Evolutionary conservation across 2,329 filamentous ascomycete species (phyloP), one percentile per base, ranked within the genome.

Genomic region (Hymenoscyphus salicellus): DNA sequence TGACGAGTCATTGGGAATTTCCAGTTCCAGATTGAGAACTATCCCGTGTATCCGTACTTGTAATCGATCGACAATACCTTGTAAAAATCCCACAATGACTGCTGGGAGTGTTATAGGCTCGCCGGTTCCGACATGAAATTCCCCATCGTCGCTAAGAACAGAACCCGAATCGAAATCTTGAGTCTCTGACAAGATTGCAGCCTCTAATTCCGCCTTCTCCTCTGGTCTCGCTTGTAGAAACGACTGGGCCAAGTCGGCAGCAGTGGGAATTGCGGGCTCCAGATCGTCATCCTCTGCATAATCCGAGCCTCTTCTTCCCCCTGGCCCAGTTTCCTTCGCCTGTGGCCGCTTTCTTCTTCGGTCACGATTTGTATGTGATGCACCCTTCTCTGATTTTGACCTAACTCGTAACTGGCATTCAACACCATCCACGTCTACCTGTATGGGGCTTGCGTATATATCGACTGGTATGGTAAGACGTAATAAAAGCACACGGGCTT

Each of bases 391-490:
- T 17, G 64, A 56, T 23, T 70, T 70, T n/a, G 71, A 58, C 49
- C 80, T 71, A 38, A 92, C 80, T 70, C 82, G 83, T 28, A 91
- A 73, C 65, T 87, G 84, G 36, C 96, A 83, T 69, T 93, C 86
- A 66, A 97, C 86, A 23, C 92, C 93, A 71, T 94, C 87, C 26
- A 94, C 84, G 74, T 97, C 91, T 72, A 94, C 86, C 33, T 85
- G 82, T 74, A 98, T 96, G 32, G 92, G 89, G 70, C 89, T 93
- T 61, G 87, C 89, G 76, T 93, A 93, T 69, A 97, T 89, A 77
- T 97, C 92, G 75, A 95, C 89, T 14, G 94, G 92, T 60, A 98
- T 84, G 7, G 90, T 96, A 62, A 97, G 81, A 72, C 90, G 89
- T 28, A 98, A 84, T 6, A 90, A 82, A 2, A 90, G 80, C 61